A percentile compares a stretch with the other conserved stretches of the same genome.
These are phyloP conservation scores for Hyphopichia fennica DNA, from an alignment of 1,139 yeast species.

Conservation along the genomic window DNA sequence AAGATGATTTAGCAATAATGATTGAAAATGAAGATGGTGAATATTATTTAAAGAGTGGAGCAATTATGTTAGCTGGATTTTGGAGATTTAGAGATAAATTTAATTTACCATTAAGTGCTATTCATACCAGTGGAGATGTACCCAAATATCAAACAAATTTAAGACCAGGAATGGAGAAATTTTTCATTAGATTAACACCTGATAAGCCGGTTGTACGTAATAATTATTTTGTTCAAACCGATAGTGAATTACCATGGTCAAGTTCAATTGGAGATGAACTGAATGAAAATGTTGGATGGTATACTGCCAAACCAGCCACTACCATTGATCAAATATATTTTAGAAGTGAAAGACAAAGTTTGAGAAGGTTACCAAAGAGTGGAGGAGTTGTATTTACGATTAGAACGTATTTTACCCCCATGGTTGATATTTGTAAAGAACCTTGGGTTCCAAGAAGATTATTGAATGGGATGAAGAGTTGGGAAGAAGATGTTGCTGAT, in stretches of 20 bases:
- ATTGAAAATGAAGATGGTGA: slow-evolving; percentile 56
- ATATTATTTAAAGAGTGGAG: slow-evolving; percentile 58
- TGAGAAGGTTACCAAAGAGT: slow-evolving; percentile 62
- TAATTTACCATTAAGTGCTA: slow-evolving; percentile 51
- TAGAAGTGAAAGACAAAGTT: slow-evolving; percentile 68
- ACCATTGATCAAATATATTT: slow-evolving; percentile 48
- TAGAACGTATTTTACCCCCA: slow-evolving; percentile 61
- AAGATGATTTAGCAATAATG: slow-evolving; percentile 70
- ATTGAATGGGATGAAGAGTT: slow-evolving; percentile 55
- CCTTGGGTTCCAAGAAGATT: slow-evolving; percentile 61
- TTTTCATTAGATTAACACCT: slow-evolving; percentile 53
- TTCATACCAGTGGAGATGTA: slow-evolving; percentile 66
- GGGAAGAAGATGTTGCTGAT: slow-evolving; percentile 59
- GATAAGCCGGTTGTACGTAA: slow-evolving; percentile 63
- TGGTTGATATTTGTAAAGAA: slow-evolving; percentile 53
- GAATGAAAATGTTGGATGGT: slow-evolving; percentile 54
- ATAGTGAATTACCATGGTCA: slow-evolving; percentile 65
- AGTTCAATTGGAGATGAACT: slow-evolving; percentile 59
- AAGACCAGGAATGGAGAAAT: slow-evolving; percentile 63
- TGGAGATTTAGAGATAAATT: slow-evolving; percentile 63
- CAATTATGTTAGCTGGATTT: slow-evolving; percentile 62
- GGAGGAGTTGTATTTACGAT: slow-evolving; percentile 64
- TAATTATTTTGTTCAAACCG: slow-evolving; percentile 67
- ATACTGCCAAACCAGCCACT: slow-evolving; percentile 54
- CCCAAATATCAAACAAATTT: slow-evolving; percentile 61